Evolutionary conservation across 495 filamentous ascomycete species (phyloP).

Genomic region (Podospora anserina): DNA sequence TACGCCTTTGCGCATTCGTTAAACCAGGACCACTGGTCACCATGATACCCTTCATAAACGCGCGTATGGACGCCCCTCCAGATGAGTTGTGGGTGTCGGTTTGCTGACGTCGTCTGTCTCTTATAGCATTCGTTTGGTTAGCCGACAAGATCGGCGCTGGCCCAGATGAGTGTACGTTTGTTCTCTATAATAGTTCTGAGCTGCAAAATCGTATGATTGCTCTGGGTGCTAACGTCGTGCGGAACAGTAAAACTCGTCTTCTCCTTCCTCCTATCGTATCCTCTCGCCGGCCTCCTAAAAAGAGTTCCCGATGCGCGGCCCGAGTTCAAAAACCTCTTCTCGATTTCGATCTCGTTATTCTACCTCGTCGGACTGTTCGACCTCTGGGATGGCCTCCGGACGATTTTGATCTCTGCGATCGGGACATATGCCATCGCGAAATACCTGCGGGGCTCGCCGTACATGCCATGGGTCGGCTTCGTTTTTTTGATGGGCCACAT

Average conservation of each 20-base stretch:
- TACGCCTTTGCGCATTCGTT: background rate
- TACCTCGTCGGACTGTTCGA: constrained; percentile 94
- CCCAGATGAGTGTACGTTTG: constrained; percentile 71
- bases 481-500: constrained; percentile 94
- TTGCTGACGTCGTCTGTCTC: constrained; percentile 29
- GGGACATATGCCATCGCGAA: constrained; percentile 80
- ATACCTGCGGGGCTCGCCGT: constrained; percentile 75
- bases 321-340: constrained; percentile 86
- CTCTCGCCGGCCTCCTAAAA: constrained; percentile 84
- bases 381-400: constrained; percentile 81
- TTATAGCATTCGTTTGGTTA: constrained; percentile 70
- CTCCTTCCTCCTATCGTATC: constrained; percentile 90
- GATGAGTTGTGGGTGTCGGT: background rate
- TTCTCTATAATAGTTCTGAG: background rate
- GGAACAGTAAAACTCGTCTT: constrained; percentile 83
- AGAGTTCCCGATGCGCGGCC: constrained; percentile 83
- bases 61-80: constrained; percentile 51
- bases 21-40: constrained; percentile 10
- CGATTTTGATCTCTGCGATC: constrained; percentile 71
- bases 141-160: constrained; percentile 67
- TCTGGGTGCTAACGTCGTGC: constrained; percentile 19
- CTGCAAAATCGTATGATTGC: background rate
- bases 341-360: constrained; percentile 77
- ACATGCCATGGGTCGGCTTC: constrained; percentile 98
- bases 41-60: constrained; percentile 88